A percentile compares a stretch with the other conserved stretches of the same genome.
Conservation (phyloP, 331 rosid genomes). For the Pyracantha coccinea region DNA sequence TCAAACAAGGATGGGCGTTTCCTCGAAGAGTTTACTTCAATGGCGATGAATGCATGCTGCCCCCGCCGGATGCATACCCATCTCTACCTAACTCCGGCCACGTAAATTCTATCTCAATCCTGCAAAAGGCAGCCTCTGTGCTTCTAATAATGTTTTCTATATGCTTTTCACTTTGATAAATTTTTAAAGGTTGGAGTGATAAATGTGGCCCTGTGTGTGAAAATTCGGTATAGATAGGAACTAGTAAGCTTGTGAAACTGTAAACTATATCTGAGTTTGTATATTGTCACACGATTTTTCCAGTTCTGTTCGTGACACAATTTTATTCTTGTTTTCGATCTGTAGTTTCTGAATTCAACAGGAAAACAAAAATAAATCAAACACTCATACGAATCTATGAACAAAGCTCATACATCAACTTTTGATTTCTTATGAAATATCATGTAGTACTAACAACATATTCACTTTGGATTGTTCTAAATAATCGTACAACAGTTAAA, state of each 20-base stretch:
- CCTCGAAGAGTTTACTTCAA: constrained; percentile 86
- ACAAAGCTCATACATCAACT: constrained; percentile 5
- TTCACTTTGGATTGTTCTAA: constrained; percentile 26
- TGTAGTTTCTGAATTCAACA: not conserved
- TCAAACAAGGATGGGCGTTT: constrained; percentile 92
- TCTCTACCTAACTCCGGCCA: constrained; percentile 64
- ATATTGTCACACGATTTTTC: not conserved
- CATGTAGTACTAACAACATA: constrained; percentile 17
- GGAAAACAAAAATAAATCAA: no score
- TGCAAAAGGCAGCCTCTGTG: constrained; percentile 14
- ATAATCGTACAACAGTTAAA: constrained; percentile 22
- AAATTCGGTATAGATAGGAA: not conserved
- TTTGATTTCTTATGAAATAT: constrained; percentile 14
- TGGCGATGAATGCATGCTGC: constrained; percentile 92
- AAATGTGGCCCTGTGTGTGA: not conserved
- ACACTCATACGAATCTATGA: not conserved
- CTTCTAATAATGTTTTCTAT: constrained; percentile 26
- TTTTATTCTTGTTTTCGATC: not conserved
- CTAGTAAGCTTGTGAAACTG: not conserved
- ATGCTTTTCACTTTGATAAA: constrained; percentile 13
- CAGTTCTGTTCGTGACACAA: not conserved
- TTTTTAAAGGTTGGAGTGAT: not conserved
- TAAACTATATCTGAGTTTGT: not conserved
- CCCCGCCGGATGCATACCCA: constrained; percentile 86
- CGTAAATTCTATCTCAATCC: constrained; percentile 10